Evolutionary conservation across 306 rosid species (phyloP), one percentile per base, ranked within the genome.

Genomic region (Dalbergia oliveri): DNA sequence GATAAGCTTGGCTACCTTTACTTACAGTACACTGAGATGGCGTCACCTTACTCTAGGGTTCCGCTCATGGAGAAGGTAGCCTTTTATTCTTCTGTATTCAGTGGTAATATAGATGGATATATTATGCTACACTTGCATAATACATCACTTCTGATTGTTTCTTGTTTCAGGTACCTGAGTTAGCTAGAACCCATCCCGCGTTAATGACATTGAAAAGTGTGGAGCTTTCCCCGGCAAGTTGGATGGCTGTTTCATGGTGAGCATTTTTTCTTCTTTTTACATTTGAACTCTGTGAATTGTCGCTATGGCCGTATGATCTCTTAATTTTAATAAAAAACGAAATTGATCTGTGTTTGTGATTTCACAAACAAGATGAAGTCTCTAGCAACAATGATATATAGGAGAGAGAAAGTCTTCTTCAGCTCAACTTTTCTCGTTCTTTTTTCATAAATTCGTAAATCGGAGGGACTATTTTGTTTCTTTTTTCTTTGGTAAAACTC

Each of bases 231-330:
- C 97, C 97, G 2, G 97, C 97, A 6, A 93, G 94, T 79, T 93
- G 97, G 97, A 93, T 93, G 93, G 92, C 97, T 12, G 89, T 93
- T 84, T 89, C 96, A n/a, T 93, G 97, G 97, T 91, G 86, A 89
- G 87, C 72, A 63, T 77, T 63, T 8, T 56, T 68, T 26, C n/a
- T 49, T 57, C 76, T 66, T 82, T 11, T 75, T 75, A 61, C n/a
- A 14, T 54, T 51, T 43, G 51, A 77, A 69, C 6, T 67, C 47
- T 66, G 33, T 66, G 33, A 53, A 63, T 19, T 73, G 66, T 57
- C 69, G 8, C 59, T 26, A n/a, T 31, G 13, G 58, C 66, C 54
- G 9, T 56, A 23, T 43, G 26, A 43, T 34, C 69, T 43, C 21
- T 62, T 3, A 65, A 11, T 66, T 66, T 54, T 60, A 68, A 34